Conservation (phyloP, 176 grass and related monocot genomes). For the Puccinellia tenuiflora region DNA sequence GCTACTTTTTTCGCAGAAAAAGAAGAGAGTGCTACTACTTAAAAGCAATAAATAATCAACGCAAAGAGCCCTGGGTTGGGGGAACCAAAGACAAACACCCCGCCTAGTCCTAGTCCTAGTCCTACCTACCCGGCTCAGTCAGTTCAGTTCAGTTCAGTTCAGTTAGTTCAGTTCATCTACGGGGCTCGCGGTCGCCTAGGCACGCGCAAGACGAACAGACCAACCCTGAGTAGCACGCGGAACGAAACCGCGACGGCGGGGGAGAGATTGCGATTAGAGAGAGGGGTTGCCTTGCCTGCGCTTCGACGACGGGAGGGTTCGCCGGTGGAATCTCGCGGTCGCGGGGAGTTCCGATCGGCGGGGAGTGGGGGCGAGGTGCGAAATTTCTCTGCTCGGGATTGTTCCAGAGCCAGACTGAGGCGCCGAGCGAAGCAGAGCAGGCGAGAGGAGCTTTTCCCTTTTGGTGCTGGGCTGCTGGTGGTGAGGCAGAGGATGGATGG, state of each 20-base stretch:
- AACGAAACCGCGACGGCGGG: not conserved
- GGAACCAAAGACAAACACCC: too few relatives aligned
- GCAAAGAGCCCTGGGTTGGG: too few relatives aligned
- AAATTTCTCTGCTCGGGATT: not conserved
- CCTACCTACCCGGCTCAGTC: too few relatives aligned
- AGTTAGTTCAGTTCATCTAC: not conserved
- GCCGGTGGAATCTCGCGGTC: not conserved
- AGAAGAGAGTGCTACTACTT: too few relatives aligned
- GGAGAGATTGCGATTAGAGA: not conserved
- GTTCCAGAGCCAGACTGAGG: too few relatives aligned
- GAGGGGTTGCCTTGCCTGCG: not conserved
- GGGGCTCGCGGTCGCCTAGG: too few relatives aligned
- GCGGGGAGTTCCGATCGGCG: not conserved
- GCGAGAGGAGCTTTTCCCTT: slow-evolving; percentile 7
- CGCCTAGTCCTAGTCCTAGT: too few relatives aligned
- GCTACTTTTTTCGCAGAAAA: too few relatives aligned
- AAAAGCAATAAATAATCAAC: too few relatives aligned
- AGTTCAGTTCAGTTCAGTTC: too few relatives aligned
- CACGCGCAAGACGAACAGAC: not conserved
- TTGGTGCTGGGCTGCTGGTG: not conserved
- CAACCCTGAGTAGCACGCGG: not conserved
- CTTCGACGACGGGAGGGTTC: not conserved
- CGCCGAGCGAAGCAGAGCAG: too few relatives aligned
- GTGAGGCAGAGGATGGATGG: not conserved
- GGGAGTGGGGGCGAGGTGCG: not conserved